These are phyloP conservation scores for Rhododendron ferrugineum DNA, from an alignment of 148 eudicot genomes.

Conservation along the genomic window DNA sequence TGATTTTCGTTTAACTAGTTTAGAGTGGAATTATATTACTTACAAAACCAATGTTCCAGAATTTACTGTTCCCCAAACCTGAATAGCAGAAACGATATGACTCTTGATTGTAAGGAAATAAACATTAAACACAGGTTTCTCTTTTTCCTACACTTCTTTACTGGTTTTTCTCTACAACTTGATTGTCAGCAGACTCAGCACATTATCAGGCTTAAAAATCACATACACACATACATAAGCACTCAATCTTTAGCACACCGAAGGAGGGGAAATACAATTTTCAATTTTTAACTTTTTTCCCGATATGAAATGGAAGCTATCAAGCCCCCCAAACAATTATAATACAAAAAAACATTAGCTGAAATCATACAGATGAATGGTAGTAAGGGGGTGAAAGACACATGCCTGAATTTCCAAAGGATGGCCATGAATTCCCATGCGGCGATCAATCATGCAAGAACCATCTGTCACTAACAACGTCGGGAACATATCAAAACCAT, in stretches of 20 bases:
- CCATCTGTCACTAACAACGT: constrained; percentile 51
- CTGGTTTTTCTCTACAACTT: not conserved
- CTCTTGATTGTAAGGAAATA: not conserved
- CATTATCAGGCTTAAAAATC: not conserved
- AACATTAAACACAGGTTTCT: not conserved
- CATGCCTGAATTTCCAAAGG: constrained; percentile 50
- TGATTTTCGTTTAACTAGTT: not conserved
- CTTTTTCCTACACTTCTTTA: not conserved
- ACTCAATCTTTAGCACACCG: not conserved
- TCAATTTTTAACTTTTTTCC: not conserved
- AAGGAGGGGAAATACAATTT: not conserved
- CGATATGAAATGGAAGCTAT: not conserved
- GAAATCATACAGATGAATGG: not conserved
- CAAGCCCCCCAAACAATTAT: not conserved
- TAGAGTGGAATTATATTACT: not conserved
- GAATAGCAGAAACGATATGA: not conserved
- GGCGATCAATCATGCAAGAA: constrained; percentile 58
- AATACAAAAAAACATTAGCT: not conserved
- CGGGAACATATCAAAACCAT: constrained; percentile 60
- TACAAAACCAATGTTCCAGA: not conserved
- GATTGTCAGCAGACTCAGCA: not conserved
- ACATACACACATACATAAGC: not conserved
- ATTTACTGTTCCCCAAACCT: not conserved
- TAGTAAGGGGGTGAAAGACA: not conserved
- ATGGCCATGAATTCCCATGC: constrained; percentile 56